Evolutionary conservation across 495 filamentous ascomycete species (phyloP).

Genomic region (Penicillium angulare): DNA sequence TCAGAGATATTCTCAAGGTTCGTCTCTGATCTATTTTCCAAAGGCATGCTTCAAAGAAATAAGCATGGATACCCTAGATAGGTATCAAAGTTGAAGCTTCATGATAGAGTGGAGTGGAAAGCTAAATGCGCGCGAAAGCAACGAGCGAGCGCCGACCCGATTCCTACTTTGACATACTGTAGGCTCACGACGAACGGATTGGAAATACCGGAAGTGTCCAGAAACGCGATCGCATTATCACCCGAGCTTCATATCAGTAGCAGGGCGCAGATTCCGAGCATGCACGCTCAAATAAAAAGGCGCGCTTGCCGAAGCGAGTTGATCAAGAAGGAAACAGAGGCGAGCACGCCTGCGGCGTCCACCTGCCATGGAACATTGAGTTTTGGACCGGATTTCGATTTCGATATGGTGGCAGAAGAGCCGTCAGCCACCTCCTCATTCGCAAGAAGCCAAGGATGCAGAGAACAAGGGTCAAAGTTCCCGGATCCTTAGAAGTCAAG

Average conservation of each 20-base stretch:
- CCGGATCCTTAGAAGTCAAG: neutral
- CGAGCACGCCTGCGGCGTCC: neutral
- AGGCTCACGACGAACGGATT: no score
- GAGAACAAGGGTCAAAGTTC: neutral
- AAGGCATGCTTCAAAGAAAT: neutral
- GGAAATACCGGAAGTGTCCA: no score
- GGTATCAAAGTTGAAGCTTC: no score
- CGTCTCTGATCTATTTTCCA: neutral
- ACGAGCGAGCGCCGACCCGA: no score
- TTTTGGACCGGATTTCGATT: neutral
- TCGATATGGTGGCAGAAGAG: neutral
- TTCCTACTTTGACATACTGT: no score
- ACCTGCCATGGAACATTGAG: neutral
- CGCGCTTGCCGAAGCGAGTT: neutral
- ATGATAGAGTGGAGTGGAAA: no score
- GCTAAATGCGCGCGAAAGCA: no score
- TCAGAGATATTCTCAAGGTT: neutral
- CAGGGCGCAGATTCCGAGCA: neutral
- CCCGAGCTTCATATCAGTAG: neutral
- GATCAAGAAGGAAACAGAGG: neutral
- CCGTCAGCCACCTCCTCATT: slow-evolving; percentile 1
- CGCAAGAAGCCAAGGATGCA: neutral
- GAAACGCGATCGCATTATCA: neutral
- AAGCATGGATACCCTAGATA: neutral
- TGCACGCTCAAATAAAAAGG: neutral